Evolutionary conservation across 2,329 filamentous ascomycete species (phyloP).

Genomic region (Zasmidium angulare): DNA sequence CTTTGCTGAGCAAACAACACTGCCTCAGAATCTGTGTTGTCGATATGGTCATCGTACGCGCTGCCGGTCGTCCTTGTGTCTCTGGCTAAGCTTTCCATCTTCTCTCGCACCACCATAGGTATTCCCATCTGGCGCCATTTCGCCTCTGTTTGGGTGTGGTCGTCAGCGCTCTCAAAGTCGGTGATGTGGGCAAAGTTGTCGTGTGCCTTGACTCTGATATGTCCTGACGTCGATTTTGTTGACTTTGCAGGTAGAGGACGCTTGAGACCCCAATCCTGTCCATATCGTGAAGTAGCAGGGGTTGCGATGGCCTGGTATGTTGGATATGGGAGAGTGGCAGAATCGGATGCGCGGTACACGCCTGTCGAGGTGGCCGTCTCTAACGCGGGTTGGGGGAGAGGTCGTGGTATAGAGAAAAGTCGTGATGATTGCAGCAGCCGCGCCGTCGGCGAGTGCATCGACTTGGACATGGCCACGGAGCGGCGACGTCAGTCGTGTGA

Average conservation of each 20-base stretch:
- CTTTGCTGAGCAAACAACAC: not conserved
- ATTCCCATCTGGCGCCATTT: slow-evolving; percentile 86
- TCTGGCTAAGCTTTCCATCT: slow-evolving; percentile 20
- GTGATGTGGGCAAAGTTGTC: slow-evolving; percentile 79
- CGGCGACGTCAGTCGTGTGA: not conserved
- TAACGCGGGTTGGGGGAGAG: slow-evolving; percentile 63
- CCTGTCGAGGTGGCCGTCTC: slow-evolving; percentile 47
- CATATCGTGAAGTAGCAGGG: slow-evolving; percentile 66
- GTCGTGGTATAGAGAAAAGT: slow-evolving; percentile 80
- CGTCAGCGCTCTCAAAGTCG: slow-evolving; percentile 82
- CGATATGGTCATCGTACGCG: slow-evolving; percentile 44
- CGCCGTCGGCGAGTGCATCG: slow-evolving; percentile 57
- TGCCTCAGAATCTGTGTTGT: slow-evolving; percentile 42
- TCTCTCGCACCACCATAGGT: slow-evolving; percentile 58
- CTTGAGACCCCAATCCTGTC: slow-evolving; percentile 93
- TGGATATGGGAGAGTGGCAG: slow-evolving; percentile 75
- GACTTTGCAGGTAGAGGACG: slow-evolving; percentile 74
- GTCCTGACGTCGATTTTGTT: slow-evolving; percentile 68
- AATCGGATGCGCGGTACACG: slow-evolving; percentile 58
- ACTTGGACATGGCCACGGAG: slow-evolving; percentile 35
- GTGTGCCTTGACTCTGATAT: slow-evolving; percentile 70
- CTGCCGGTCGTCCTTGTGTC: slow-evolving; percentile 22
- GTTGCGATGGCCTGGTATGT: slow-evolving; percentile 80
- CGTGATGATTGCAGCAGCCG: slow-evolving; percentile 80
- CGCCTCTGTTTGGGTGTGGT: slow-evolving; percentile 75